These are phyloP conservation scores for Entomortierella chlamydospora DNA, from an alignment of 192 early-diverging fungal genomes.

Conservation along the genomic window DNA sequence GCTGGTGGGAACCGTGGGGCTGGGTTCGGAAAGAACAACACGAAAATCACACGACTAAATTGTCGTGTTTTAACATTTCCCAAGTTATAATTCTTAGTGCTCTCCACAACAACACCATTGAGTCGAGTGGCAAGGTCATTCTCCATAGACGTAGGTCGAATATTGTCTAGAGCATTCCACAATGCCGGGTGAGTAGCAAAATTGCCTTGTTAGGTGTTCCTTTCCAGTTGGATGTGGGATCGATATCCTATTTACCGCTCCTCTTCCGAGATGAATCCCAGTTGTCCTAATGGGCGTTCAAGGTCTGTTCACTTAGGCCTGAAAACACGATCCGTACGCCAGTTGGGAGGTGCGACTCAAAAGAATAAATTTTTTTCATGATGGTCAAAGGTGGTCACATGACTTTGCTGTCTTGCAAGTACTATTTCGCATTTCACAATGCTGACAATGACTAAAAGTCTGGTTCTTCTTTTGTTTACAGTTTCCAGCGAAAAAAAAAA, in stretches of 20 bases:
- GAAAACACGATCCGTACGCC: not conserved
- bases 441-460: no score
- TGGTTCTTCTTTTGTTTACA: no score
- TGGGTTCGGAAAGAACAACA: not conserved
- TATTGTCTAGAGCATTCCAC: not conserved
- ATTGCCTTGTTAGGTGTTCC: not conserved
- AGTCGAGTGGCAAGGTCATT: not conserved
- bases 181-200: conserved; percentile 2
- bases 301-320: not conserved
- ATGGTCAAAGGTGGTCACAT: no score
- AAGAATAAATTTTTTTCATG: no score
- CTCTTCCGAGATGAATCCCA: not conserved
- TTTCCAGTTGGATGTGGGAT: not conserved
- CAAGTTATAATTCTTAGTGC: not conserved
- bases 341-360: not conserved
- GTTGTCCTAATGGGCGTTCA: not conserved
- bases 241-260: not conserved
- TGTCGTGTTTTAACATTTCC: not conserved
- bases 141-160: not conserved
- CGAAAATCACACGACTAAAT: not conserved
- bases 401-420: no score
- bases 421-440: no score
- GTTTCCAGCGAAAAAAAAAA: no score
- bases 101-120: not conserved
- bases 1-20: not conserved